Base-by-base conservation (phyloP, 345 rosid genomes). In the Eucalyptus shirleyi region DNA sequence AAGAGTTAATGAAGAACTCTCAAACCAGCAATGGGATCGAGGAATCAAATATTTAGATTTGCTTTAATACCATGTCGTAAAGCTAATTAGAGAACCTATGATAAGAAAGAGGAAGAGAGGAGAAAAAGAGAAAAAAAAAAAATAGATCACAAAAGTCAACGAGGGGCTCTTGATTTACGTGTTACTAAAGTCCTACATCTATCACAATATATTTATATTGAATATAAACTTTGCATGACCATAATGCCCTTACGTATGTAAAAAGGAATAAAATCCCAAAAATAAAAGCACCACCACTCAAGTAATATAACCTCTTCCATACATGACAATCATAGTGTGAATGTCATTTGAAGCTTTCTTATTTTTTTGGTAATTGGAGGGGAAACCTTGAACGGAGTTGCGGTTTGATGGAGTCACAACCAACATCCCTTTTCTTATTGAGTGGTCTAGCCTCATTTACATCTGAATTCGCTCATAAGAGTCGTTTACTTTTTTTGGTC, bases 1-100 rank as follows among this genome's bases (percentile, higher is more conserved):
- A 28, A 30, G 34, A n/a, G 17, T 12, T 62, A 62, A 28, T 14
- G 2, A n/a, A n/a, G 5, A 7, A 62, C 9, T 30, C 34, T 62
- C 69, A 28, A 62, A 62, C 32, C 3, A 62, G 9, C 5, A 62
- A 62, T 62, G n/a, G 32, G 69, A 62, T 62, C 34, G 0, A 62
- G 69, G 34, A 28, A 62, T 30, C 32, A 28, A 13, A 13, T 62
- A 62, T 28, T 62, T 28, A 62, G 8, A 28, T 62, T 7, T 62
- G 34, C 69, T 62, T 14, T 0, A 2, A 62, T 62, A 62, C 9
- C 69, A 15, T 2, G 17, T 56, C 3, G 0, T 2, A 56, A 23
- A 56, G 30, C 30, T 56, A 56, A 2, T 23, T 23, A 56, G 62
- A 24, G 6, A 56, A 24, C 62, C 12, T 56, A 24, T 1, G 3